A percentile compares a stretch with the other conserved stretches of the same genome.
Evolutionary conservation across 352 stramenopile genomes (phyloP).

Genomic region (Thraustochytrium aureum): DNA sequence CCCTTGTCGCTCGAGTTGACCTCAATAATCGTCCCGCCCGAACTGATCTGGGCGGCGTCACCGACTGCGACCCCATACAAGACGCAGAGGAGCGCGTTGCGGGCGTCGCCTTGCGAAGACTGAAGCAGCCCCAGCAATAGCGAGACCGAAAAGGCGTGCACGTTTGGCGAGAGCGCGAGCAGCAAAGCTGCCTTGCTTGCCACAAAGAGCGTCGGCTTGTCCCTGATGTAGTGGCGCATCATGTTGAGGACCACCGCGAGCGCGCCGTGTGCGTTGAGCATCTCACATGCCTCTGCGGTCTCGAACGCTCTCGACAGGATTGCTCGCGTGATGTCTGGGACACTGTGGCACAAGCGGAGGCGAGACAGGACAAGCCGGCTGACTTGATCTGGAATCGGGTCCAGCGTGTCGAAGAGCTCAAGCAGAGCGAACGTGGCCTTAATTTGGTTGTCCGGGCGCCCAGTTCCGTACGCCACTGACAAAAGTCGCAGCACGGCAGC

Average conservation of each 20-base stretch:
- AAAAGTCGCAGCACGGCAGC: not conserved
- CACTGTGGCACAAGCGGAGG: not conserved
- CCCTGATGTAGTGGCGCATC: slow-evolving; percentile 4
- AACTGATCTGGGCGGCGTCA: not conserved
- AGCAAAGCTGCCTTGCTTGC: not conserved
- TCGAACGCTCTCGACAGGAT: not conserved
- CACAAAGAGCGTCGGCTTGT: not conserved
- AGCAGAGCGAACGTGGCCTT: not conserved
- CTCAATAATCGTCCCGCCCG: no score
- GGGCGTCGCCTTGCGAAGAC: not conserved
- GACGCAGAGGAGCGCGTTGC: slow-evolving; percentile 16
- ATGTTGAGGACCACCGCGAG: slow-evolving; percentile 10
- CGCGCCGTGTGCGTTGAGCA: not conserved
- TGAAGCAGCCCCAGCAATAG: not conserved
- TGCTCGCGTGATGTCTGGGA: not conserved
- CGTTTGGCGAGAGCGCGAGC: not conserved
- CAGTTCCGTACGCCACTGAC: not conserved
- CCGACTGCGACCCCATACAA: slow-evolving; percentile 6
- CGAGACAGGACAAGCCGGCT: not conserved
- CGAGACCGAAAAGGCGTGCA: slow-evolving; percentile 1
- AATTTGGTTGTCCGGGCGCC: not conserved
- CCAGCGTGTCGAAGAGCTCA: not conserved
- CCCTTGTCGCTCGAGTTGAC: no score
- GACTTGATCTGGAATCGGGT: not conserved
- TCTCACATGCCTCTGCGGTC: slow-evolving; percentile 1